Percentiles rank a stretch among this genome's conserved stretches.
These are phyloP conservation scores for Grammothele lineata DNA, from an alignment of 768 basidiomycete genomes.

Conservation along the genomic window DNA sequence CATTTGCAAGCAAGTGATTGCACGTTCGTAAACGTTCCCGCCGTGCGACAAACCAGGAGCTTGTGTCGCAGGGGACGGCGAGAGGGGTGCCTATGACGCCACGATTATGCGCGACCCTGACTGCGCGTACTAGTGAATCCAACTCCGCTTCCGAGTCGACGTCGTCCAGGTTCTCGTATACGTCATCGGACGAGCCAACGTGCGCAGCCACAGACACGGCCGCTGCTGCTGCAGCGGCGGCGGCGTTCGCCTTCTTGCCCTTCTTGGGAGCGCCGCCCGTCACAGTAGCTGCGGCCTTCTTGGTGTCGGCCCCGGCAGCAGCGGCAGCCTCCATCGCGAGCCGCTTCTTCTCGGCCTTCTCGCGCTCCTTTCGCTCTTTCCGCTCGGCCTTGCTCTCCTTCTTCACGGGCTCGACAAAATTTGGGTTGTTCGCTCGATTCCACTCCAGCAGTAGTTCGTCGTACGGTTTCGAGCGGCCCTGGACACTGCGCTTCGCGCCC, in stretches of 20 bases:
- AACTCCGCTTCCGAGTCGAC: conserved; percentile 84
- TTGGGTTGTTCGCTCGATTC: conserved; percentile 84
- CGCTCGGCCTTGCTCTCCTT: conserved; percentile 83
- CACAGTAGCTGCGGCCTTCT: conserved; percentile 38
- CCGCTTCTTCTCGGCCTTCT: conserved; percentile 80
- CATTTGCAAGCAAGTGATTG: conserved; percentile 27
- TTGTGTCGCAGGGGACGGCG: conserved; percentile 67
- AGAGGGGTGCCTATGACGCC: conserved; percentile 62
- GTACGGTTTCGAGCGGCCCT: conserved; percentile 77
- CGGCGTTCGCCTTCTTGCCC: conserved; percentile 50
- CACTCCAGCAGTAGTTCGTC: conserved; percentile 89
- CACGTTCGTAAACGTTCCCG: conserved; percentile 54
- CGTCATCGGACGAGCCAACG: conserved; percentile 53
- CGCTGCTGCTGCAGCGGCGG: conserved; percentile 39
- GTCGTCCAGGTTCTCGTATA: conserved; percentile 68
- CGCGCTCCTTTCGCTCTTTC: conserved; percentile 77
- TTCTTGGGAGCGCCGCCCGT: conserved; percentile 46
- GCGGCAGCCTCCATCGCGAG: conserved; percentile 67
- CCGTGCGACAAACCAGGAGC: conserved; percentile 79
- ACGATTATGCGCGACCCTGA: conserved; percentile 50
- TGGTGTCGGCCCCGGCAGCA: conserved; percentile 46
- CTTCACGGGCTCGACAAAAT: conserved; percentile 85
- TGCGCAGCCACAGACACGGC: conserved; percentile 39
- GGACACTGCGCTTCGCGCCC: conserved; percentile 91
- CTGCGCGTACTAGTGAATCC: conserved; percentile 64